These are phyloP conservation scores for Sporormia fimetaria DNA, from an alignment of 495 filamentous ascomycete genomes.

Conservation along the genomic window DNA sequence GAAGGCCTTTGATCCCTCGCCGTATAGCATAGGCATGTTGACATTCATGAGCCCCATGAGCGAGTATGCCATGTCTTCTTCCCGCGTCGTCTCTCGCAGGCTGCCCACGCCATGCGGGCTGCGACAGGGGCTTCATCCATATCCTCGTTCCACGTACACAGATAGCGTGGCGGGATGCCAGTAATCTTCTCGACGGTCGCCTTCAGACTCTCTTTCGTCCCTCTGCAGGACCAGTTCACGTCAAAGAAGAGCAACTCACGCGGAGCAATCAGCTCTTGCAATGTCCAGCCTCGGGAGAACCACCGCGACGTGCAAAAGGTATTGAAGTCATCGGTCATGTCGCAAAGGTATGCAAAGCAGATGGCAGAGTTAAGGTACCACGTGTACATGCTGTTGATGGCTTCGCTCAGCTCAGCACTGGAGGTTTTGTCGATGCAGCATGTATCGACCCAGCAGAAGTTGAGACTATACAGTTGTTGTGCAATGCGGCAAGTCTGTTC, in stretches of 20 bases:
- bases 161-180: slow-evolving; percentile 10
- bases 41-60: slow-evolving; percentile 17
- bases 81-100: slow-evolving; percentile 17
- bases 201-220: slow-evolving; percentile 18
- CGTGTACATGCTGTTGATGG: no score
- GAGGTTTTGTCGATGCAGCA: slow-evolving; percentile 12
- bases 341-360: slow-evolving; percentile 9
- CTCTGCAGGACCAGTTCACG: slow-evolving; percentile 5
- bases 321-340: slow-evolving; percentile 4
- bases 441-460: slow-evolving; percentile 15
- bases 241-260: slow-evolving; percentile 18
- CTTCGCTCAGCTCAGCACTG: slow-evolving; percentile 15
- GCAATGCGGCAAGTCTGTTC: no score
- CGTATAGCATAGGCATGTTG: slow-evolving; percentile 12
- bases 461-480: no score
- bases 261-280: slow-evolving; percentile 18
- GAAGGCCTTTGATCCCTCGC: slow-evolving; percentile 9
- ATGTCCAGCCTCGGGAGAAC: slow-evolving; percentile 14
- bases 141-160: no score
- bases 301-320: slow-evolving; percentile 1
- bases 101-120: slow-evolving; percentile 24
- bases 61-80: slow-evolving; percentile 20
- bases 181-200: slow-evolving; percentile 7
- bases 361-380: no score
- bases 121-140: no score